Base-by-base conservation (phyloP, 2,329 filamentous ascomycete genomes). In the Karstenula rhodostoma region DNA sequence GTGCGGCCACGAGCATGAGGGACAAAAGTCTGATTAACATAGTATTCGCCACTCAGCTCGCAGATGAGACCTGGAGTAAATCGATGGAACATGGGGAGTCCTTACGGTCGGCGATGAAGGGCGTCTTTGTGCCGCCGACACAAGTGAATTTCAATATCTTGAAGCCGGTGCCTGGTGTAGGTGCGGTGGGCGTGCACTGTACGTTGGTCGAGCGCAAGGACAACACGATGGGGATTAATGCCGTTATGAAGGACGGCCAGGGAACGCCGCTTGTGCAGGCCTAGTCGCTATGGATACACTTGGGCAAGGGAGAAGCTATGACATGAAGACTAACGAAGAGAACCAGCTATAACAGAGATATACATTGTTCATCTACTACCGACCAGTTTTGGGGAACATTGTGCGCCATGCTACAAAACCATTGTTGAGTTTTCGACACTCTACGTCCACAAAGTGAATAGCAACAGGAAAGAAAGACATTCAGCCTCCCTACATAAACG, bases 1-100 rank as follows among this genome's bases (percentile, higher is more conserved):
- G 90, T 15, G 81, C 85, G 3, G 80, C 90, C 29, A 88, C 88
- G 15, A 91, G 87, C 1, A 75, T 91, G 13, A 74, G 93, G 52
- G 86, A 91, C 75, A 90, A 93, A 79, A 85, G 84, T 53, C 60
- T 73, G 13, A 62, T 48, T 3, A 64, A 53, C 19, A 60, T 63
- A 42, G 67, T 68, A 61, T 50, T 72, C 7, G 69, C 64, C 10
- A 65, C 65, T 27, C 60, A 66, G 15, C 48, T 22, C 3, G 17
- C 15, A 15, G 47, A 35, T 22, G 53, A 12, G 19, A 55, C 37
- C 35, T 65, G 58, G 60, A 57, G 48, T 17, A 50, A 47, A 35
- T 32, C 58, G 4, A 10, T 59, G 4, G 32, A 48, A 4, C 51
- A 69, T 32, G 64, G 61, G 1, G 58, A 44, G 47, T 58, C 61